A percentile compares a stretch with the other conserved stretches of the same genome.
phyloP scores from a whole-genome alignment of 768 basidiomycete genomes.

The Panaeolus papilionaceus region DNA sequence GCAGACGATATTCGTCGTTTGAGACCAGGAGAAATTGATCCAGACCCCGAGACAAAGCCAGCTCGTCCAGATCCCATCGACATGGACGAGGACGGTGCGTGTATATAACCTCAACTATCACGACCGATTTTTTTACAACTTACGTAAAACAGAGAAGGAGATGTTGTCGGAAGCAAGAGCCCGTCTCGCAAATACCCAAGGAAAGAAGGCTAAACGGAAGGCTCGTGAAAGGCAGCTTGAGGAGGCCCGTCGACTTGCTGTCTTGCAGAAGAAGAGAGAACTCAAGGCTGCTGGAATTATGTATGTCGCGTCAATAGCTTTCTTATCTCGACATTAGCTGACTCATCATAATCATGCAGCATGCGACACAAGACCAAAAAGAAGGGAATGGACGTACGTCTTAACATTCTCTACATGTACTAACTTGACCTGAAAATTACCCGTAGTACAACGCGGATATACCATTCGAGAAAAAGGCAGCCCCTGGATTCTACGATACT shows the following conservation, averaged over 20 bases:
- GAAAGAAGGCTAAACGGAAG: slow-evolving; percentile 99
- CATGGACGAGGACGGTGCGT: slow-evolving; percentile 98
- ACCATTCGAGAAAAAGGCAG: slow-evolving; percentile 97
- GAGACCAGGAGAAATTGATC: slow-evolving; percentile 96
- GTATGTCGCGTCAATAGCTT: slow-evolving; percentile 46
- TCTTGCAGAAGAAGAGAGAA: slow-evolving; percentile 97
- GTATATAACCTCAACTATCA: neutral
- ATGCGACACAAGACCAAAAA: slow-evolving; percentile 95
- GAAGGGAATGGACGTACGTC: slow-evolving; percentile 94
- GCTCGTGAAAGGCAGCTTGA: slow-evolving; percentile 97
- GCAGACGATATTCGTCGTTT: slow-evolving; percentile 92
- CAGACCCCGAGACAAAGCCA: slow-evolving; percentile 98
- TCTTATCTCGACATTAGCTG: neutral
- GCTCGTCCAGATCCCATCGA: slow-evolving; percentile 99
- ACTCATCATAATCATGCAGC: slow-evolving; percentile 41
- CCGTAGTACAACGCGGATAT: slow-evolving; percentile 95
- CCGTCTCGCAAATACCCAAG: slow-evolving; percentile 97
- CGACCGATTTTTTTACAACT: slow-evolving; percentile 19
- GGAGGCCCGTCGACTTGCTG: slow-evolving; percentile 92
- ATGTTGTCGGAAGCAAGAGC: slow-evolving; percentile 99
- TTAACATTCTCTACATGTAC: slow-evolving; percentile 13
- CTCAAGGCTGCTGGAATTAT: slow-evolving; percentile 98
- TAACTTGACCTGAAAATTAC: slow-evolving; percentile 17
- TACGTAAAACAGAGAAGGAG: slow-evolving; percentile 80
- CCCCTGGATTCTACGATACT: slow-evolving; percentile 96